Evolutionary conservation across 2,329 filamentous ascomycete genomes (phyloP).

Genomic region (Aspergillus calidoustus): DNA sequence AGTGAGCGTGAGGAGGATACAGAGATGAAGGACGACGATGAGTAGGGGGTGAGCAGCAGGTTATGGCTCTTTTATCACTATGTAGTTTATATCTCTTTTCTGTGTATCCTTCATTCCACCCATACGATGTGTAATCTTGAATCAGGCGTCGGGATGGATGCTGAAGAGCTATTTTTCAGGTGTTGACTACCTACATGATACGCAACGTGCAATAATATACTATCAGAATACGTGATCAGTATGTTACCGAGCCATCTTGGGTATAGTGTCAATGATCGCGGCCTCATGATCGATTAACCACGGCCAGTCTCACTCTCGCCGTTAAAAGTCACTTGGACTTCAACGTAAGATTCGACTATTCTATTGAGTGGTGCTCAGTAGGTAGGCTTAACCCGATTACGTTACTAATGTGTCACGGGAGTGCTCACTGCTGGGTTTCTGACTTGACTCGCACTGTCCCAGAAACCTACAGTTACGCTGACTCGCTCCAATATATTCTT

Average conservation of each 20-base stretch:
- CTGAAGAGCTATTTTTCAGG: background rate
- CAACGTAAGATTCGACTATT: too few species aligned
- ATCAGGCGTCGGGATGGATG: constrained; percentile 16
- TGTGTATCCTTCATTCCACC: constrained; percentile 14
- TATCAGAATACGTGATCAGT: background rate
- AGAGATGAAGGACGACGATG: constrained; percentile 44
- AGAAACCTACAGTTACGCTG: too few species aligned
- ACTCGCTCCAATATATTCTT: background rate
- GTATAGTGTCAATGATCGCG: background rate
- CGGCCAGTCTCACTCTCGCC: background rate
- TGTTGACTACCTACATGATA: background rate
- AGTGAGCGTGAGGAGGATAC: constrained; percentile 39
- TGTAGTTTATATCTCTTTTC: constrained; percentile 25
- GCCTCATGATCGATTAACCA: background rate
- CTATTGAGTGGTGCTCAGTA: too few species aligned
- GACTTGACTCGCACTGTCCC: too few species aligned
- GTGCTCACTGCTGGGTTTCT: too few species aligned
- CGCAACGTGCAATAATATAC: background rate
- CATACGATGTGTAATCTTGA: constrained; percentile 13
- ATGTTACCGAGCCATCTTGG: background rate
- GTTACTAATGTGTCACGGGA: too few species aligned
- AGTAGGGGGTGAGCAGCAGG: constrained; percentile 11
- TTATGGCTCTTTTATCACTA: background rate
- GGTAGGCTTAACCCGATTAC: too few species aligned
- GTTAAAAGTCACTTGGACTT: too few species aligned